phyloP scores from a whole-genome alignment of 2,329 filamentous ascomycete species.

The Penicillium paneum region DNA sequence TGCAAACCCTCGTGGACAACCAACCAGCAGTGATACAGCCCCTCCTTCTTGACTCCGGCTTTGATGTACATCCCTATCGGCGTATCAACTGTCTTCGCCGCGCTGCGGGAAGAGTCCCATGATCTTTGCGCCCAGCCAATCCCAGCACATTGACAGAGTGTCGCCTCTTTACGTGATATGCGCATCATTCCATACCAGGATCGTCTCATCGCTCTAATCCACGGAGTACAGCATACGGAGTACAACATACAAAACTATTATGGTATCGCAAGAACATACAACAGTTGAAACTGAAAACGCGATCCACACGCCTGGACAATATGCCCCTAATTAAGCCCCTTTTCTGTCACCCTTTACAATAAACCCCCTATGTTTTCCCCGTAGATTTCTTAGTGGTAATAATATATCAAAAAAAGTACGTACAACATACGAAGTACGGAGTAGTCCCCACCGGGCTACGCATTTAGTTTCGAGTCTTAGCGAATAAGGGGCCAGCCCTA shows the following conservation, averaged over 20 bases:
- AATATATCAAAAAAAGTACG: neutral
- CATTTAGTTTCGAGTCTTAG: slow-evolving; percentile 19
- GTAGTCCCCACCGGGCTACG: slow-evolving; percentile 12
- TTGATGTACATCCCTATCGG: slow-evolving; percentile 1
- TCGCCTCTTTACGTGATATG: slow-evolving; percentile 4
- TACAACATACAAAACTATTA: neutral
- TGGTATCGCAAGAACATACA: too few species aligned
- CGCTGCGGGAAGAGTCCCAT: slow-evolving; percentile 5
- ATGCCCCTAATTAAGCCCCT: slow-evolving; percentile 21
- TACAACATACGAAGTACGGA: neutral
- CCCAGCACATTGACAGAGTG: neutral
- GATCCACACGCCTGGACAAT: neutral
- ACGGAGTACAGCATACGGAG: neutral
- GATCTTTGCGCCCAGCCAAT: slow-evolving; percentile 3
- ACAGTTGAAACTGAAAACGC: neutral
- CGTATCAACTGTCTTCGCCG: neutral
- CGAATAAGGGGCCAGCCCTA: slow-evolving; percentile 20
- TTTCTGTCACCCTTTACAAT: slow-evolving; percentile 3
- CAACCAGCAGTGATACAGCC: slow-evolving; percentile 7
- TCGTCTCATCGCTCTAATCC: neutral
- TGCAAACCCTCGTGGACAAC: neutral
- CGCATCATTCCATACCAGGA: slow-evolving; percentile 2
- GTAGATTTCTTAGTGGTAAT: slow-evolving; percentile 4
- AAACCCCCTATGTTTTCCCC: neutral
- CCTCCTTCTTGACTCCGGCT: slow-evolving; percentile 4